These are phyloP conservation scores for Mycena leptocephala DNA, from an alignment of 768 basidiomycete species.

Conservation along the genomic window DNA sequence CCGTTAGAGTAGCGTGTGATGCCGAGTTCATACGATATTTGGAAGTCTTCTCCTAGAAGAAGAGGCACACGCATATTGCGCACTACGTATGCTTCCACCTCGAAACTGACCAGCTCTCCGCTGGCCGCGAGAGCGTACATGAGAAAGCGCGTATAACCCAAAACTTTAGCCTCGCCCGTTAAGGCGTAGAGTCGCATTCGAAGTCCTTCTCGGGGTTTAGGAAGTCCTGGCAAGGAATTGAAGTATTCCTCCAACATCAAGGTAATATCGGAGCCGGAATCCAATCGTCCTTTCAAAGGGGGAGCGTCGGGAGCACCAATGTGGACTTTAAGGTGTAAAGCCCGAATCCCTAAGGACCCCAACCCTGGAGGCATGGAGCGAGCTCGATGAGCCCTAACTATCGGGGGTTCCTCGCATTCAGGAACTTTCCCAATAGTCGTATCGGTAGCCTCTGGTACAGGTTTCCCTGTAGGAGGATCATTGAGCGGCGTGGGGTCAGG, in stretches of 20 bases:
- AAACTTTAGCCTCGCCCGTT: constrained; percentile 14
- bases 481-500: too few species aligned
- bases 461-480: too few species aligned
- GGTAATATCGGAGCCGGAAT: too few species aligned
- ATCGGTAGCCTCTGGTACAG: too few species aligned
- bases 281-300: neutral
- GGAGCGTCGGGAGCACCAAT: neutral
- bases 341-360: neutral
- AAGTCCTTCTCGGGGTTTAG: constrained; percentile 25
- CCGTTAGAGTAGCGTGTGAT: too few species aligned
- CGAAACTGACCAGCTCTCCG: constrained; percentile 26
- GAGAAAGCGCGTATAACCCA: constrained; percentile 27
- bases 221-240: neutral
- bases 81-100: constrained; percentile 44
- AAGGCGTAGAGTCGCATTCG: constrained; percentile 27
- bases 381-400: neutral
- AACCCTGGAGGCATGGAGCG: too few species aligned
- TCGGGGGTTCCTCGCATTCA: neutral
- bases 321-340: neutral
- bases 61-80: constrained; percentile 38
- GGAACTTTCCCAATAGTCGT: neutral
- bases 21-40: neutral
- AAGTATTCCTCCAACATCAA: neutral
- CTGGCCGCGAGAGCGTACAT: constrained; percentile 21
- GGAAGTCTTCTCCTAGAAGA: constrained; percentile 14